Evolutionary conservation across 202 grass and related monocot species (phyloP).

Genomic region (Zizania palustris): DNA sequence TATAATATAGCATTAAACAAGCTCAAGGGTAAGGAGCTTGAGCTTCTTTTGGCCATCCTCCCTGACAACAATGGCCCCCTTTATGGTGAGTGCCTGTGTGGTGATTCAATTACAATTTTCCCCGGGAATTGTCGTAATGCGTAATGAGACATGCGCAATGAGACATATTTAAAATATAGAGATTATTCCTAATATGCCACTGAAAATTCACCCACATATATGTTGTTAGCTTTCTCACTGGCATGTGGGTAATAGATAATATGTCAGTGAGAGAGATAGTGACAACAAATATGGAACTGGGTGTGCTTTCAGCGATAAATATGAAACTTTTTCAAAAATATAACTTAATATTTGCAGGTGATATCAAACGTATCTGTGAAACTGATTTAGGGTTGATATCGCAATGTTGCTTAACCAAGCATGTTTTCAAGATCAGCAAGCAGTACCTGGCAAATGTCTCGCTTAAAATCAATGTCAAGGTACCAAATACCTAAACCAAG

Average conservation of each 20-base stretch:
- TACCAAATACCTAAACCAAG: conserved; percentile 39
- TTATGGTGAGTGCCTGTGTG: conserved; percentile 59
- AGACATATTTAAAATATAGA: no score
- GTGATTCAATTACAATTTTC: conserved; percentile 5
- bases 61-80: conserved; percentile 95
- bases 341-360: conserved; percentile 61
- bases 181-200: no score
- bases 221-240: no score
- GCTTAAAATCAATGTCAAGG: conserved; percentile 99
- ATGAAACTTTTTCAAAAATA: no score
- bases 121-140: not conserved
- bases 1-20: conserved; percentile 77
- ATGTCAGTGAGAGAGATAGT: no score
- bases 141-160: no score
- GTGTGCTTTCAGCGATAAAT: no score
- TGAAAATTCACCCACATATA: no score
- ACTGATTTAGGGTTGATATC: conserved; percentile 94
- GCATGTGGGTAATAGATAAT: no score
- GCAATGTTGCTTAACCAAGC: conserved; percentile 98
- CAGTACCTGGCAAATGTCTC: conserved; percentile 99
- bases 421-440: conserved; percentile 98
- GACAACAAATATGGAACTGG: no score
- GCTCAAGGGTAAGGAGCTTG: conserved; percentile 92
- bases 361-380: conserved; percentile 97
- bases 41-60: conserved; percentile 91